Base-by-base conservation (phyloP, 495 filamentous ascomycete species). In the Neurospora sp. region DNA sequence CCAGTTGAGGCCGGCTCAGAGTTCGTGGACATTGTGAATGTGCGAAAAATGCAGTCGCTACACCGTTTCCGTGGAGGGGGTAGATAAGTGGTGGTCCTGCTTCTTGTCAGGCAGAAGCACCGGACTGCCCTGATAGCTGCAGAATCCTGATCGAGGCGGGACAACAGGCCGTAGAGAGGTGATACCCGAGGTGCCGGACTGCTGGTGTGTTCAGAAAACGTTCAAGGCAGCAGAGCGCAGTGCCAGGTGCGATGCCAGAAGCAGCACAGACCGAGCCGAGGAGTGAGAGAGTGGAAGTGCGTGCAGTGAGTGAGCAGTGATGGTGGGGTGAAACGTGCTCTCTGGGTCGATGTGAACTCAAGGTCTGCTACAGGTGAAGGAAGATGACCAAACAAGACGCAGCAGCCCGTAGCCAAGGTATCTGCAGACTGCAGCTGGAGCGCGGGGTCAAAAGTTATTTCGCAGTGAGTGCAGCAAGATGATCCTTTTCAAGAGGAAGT, bases 61-160 rank as follows among this genome's bases (percentile, higher is more conserved):
- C 21, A 7, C 45, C 0, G 45, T 54, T 54, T 28, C 24, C 45
- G 13, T 24, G 4, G 21, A 54, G 21, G n/a, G 10, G 11, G 45
- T 28, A 28, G 11, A 10, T 3, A 21, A 45, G 42, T 45, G n/a
- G 48, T 59, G 21, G 28, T 6, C 11, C 48, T 5, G 48, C 13
- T 59, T 59, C 10, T 54, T 28, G 48, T 31, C 37, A 48, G 24
- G 38, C 9, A 6, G 75, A 39, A 21, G 76, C 70, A 42, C 73
- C 39, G 70, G 36, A 70, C 37, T 69, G 71, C 71, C 2, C 38
- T 39, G 31, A n/a, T 34, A 6, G 39, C 11, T 28, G 39, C 45
- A 43, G 42, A 48, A 71, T 42, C 70, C 17, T 71, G 42, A 31
- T 45, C 39, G 42, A 40, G 70, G 70, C 70, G 39, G 70, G 70